Evolutionary conservation across 371 early-diverging fungal species (phyloP), one percentile per base, ranked within the genome.

Genomic region (Conidiobolus coronatus): DNA sequence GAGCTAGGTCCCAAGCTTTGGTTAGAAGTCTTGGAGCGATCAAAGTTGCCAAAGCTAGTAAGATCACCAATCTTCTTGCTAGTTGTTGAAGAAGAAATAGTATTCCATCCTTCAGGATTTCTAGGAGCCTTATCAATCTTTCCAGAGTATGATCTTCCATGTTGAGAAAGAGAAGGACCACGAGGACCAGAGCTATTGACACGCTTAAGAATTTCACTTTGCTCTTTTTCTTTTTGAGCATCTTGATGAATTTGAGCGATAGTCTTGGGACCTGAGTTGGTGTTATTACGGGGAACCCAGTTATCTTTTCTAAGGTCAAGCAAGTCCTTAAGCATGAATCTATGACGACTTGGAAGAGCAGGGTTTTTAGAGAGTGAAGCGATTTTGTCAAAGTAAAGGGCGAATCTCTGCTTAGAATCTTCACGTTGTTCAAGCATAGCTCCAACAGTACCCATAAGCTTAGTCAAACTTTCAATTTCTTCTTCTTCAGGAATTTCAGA

Each of bases 291-390:
- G 29, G 63, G 56, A 5, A 64, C 64, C 93, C 96, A 93, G 41
- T 73, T 70, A 61, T 64, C 70, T 62, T 67, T 68, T 48, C 94
- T 77, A 43, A 91, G 66, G 47, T 92, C 92, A 45, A 93, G 76
- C 18, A 92, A 66, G 60, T 96, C 96, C 68, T 71, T 57, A 33
- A 96, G 63, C 88, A 86, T 86, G 57, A 92, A 92, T 41, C 86
- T 75, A 55, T 88, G 83, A 65, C 93, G 80, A 36, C 81, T 79
- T 42, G 75, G 62, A 36, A 92, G 57, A 52, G 70, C 70, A 48
- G 62, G 54, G 58, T 72, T 69, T 33, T 62, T 67, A 18, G 74
- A 56, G 64, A 84, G 55, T 42, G 75, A 73, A 34, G 65, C 51
- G 69, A 93, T 79, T 24, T 81, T 70, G 33, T 53, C 55, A 58